These are phyloP conservation scores for Acrocalymma vagum DNA, from an alignment of 2,329 filamentous ascomycete species.

Conservation along the genomic window DNA sequence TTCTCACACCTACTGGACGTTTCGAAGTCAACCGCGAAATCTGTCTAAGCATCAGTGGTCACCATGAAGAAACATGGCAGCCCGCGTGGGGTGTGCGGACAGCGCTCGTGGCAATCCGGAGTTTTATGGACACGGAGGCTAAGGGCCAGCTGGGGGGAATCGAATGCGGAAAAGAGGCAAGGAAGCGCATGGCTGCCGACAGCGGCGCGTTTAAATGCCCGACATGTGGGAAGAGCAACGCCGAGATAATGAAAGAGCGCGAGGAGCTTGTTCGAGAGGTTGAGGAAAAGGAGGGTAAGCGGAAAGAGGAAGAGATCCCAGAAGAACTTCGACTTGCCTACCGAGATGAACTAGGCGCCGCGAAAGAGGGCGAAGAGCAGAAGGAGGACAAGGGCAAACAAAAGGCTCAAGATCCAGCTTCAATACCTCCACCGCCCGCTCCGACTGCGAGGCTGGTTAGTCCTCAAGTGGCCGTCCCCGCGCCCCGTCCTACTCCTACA, in stretches of 20 bases:
- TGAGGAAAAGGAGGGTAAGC: conserved; percentile 52
- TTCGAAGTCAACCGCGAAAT: conserved; percentile 98
- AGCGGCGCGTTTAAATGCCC: conserved; percentile 73
- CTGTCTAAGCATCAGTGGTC: conserved; percentile 90
- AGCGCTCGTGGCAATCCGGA: conserved; percentile 78
- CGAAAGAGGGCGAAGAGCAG: conserved; percentile 16
- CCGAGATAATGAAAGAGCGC: conserved; percentile 76
- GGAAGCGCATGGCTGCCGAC: conserved; percentile 73
- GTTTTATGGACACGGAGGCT: conserved; percentile 92
- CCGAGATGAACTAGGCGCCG: conserved; percentile 72
- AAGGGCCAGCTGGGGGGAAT: conserved; percentile 90
- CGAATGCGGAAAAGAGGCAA: conserved; percentile 71
- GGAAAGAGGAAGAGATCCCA: conserved; percentile 57
- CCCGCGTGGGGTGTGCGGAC: conserved; percentile 97
- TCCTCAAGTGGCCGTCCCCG: too few species aligned
- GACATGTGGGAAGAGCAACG: conserved; percentile 75
- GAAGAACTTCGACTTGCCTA: conserved; percentile 72
- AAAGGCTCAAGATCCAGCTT: conserved; percentile 12
- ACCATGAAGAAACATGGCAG: conserved; percentile 99
- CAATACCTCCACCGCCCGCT: conserved; percentile 17
- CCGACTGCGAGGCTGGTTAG: not conserved
- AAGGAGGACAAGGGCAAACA: conserved; percentile 31
- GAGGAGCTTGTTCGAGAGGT: conserved; percentile 64
- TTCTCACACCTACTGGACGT: conserved; percentile 87
- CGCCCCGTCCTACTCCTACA: conserved; percentile 16